phyloP scores from a whole-genome alignment of 2,329 filamentous ascomycete genomes.

The Diaporthe caulivora region DNA sequence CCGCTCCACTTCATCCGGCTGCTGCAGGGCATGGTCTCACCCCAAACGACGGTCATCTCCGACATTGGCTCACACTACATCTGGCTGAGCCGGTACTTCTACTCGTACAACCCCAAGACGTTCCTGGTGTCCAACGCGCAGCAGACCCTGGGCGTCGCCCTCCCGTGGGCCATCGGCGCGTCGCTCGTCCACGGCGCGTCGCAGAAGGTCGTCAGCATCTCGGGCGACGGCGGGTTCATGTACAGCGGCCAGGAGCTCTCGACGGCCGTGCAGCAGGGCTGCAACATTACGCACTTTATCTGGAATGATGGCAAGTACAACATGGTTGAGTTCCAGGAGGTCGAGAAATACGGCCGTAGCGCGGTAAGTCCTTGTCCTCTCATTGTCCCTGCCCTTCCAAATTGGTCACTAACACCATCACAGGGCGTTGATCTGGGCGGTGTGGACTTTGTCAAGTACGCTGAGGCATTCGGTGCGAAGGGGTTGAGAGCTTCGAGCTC shows the following conservation, averaged over 20 bases:
- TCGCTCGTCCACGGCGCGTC: conserved; percentile 56
- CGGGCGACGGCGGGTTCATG: conserved; percentile 63
- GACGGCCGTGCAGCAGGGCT: conserved; percentile 59
- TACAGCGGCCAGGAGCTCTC: conserved; percentile 60
- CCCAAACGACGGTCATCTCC: conserved; percentile 56
- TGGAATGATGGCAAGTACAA: conserved; percentile 64
- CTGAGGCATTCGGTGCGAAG: conserved; percentile 59
- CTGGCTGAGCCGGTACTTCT: conserved; percentile 60
- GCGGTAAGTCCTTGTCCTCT: conserved; percentile 34
- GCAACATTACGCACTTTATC: conserved; percentile 63
- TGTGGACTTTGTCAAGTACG: conserved; percentile 61
- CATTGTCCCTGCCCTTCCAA: no score
- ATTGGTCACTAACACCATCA: background rate
- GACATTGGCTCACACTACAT: conserved; percentile 64
- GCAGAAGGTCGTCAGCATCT: conserved; percentile 57
- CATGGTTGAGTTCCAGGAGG: conserved; percentile 65
- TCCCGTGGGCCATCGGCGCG: conserved; percentile 62
- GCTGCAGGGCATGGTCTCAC: conserved; percentile 55
- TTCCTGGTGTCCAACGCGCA: conserved; percentile 62
- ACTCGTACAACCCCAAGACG: conserved; percentile 56
- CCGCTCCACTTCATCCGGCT: conserved; percentile 59
- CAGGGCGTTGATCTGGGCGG: conserved; percentile 57
- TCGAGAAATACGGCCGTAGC: conserved; percentile 60
- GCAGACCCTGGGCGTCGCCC: conserved; percentile 61
- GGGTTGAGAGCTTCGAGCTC: conserved; percentile 55